phyloP scores from a whole-genome alignment of 108 stramenopile genomes.

The Fragilariopsis cylindrus region DNA sequence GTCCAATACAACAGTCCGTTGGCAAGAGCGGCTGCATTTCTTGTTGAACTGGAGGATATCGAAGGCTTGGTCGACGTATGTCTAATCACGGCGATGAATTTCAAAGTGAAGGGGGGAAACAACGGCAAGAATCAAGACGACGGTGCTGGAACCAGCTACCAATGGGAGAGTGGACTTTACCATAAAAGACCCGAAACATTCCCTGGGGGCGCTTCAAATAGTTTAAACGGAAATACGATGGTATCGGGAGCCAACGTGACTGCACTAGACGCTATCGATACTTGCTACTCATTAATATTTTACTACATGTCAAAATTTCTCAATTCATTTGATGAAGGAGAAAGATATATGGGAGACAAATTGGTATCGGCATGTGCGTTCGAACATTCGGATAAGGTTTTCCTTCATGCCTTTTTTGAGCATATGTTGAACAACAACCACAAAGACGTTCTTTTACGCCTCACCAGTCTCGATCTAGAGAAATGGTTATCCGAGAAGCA shows the following conservation, averaged over 20 bases:
- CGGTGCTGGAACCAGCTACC: constrained; percentile 27
- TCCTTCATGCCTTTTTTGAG: constrained; percentile 68
- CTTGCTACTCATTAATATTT: constrained; percentile 79
- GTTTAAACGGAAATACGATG: constrained; percentile 20
- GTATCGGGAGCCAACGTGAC: constrained; percentile 60
- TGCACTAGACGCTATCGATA: constrained; percentile 62
- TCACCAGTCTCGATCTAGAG: constrained; percentile 69
- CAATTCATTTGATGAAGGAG: constrained; percentile 34
- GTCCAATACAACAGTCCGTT: constrained; percentile 71
- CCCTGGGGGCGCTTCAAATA: background rate
- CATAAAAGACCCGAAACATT: constrained; percentile 41
- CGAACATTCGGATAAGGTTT: constrained; percentile 50
- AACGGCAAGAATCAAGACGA: background rate
- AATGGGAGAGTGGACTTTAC: constrained; percentile 82
- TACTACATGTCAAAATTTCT: constrained; percentile 63
- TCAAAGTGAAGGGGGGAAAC: constrained; percentile 29
- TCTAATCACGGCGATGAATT: constrained; percentile 76
- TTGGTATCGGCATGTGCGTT: constrained; percentile 69
- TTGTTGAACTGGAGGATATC: constrained; percentile 65
- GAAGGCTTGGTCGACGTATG: constrained; percentile 78
- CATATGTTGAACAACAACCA: constrained; percentile 58
- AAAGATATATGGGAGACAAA: constrained; percentile 44
- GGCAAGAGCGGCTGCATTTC: constrained; percentile 65
- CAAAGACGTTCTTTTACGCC: constrained; percentile 64
- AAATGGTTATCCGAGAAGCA: constrained; percentile 59